Base-by-base conservation (phyloP, 2,329 filamentous ascomycete species). In the Ceratocystis papillata region DNA sequence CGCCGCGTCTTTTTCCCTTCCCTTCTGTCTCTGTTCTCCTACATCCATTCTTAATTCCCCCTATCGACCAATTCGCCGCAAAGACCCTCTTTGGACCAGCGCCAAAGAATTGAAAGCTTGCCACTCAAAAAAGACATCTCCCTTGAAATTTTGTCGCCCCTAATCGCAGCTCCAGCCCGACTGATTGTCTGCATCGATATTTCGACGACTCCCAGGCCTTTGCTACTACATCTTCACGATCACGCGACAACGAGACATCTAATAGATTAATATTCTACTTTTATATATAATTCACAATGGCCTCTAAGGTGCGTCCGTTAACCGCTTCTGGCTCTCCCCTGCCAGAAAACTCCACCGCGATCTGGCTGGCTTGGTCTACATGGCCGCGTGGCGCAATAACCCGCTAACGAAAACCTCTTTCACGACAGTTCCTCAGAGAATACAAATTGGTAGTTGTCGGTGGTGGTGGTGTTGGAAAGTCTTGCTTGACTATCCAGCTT, bases 381-480 rank as follows among this genome's bases (percentile, higher is more conserved):
- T n/a, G 55, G 25, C 25, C n/a, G 7, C 28, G 12, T 8, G n/a
- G 17, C 55, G 17, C 55, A 33, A 25, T 20, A 12, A 60, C 30
- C 17, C 25, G 12, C 66, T 67, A 64, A 67, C 66, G 59, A n/a
- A 4, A 5, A 5, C 17, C 44, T 48, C 64, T 48, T 50, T 3
- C 61, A 45, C 48, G 67, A 63, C 73, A 93, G 88, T 93, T 92
- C 75, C 80, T 93, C 76, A 83, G 89, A 84, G 89, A 94, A 80
- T 96, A 96, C 79, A 96, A 96, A 80, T 79, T 96, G 79, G 94
- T 99, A 69, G 94, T 97, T 69, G 92, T 99, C 71, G 94, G 94
- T 73, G 94, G 95, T 73, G 94, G 94, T 83, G 94, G 94, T 77
- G 94, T 99, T 71, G 94, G 94, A 80, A 99, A 99, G 83, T 97